Evolutionary conservation across 257 asterid species (phyloP).

Genomic region (Phtheirospermum japonicum): DNA sequence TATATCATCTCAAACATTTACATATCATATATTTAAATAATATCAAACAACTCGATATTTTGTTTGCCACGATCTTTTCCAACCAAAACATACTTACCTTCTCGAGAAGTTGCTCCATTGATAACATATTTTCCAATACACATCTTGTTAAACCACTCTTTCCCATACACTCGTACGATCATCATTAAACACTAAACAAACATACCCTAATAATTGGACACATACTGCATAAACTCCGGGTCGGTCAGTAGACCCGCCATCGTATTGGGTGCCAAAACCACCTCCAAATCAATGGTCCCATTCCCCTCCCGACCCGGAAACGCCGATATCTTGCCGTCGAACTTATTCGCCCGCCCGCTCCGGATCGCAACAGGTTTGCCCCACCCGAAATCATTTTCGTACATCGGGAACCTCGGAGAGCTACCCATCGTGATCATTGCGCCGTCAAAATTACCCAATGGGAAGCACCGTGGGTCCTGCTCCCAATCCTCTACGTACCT

Average conservation of each 20-base stretch:
- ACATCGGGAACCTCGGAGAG: conserved; percentile 51
- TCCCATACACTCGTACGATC: too few species aligned
- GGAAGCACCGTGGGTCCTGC: conserved; percentile 56
- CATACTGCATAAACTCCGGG: conserved; percentile 50
- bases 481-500: conserved; percentile 39
- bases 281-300: conserved; percentile 48
- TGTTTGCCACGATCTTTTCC: too few species aligned
- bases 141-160: too few species aligned
- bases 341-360: conserved; percentile 47
- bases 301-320: conserved; percentile 43
- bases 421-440: conserved; percentile 53
- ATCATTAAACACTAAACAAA: too few species aligned
- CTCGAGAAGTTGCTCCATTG: too few species aligned
- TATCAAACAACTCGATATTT: too few species aligned
- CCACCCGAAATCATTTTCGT: conserved; percentile 53
- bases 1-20: too few species aligned
- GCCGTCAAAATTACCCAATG: conserved; percentile 58
- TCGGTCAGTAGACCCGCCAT: conserved; percentile 47
- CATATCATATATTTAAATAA: too few species aligned
- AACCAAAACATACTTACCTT: too few species aligned
- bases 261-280: conserved; percentile 38
- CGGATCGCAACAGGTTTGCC: conserved; percentile 41
- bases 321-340: conserved; percentile 52
- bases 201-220: conserved; percentile 2
- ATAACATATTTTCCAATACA: too few species aligned